Conservation (phyloP, 179 eudicot genomes). For the Amaranthus tricolor region DNA sequence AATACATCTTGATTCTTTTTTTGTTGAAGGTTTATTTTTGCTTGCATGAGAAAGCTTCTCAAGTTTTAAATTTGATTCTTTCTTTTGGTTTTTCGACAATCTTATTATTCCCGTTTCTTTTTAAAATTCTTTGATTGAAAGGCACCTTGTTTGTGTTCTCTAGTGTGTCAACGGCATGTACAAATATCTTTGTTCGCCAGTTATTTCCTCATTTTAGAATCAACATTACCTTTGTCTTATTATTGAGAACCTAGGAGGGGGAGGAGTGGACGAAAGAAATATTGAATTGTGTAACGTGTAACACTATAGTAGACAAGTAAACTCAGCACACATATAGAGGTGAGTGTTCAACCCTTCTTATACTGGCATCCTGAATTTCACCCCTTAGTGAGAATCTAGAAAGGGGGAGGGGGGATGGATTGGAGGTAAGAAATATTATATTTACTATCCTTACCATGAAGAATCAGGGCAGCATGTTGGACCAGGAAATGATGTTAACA, state of each 20-base stretch:
- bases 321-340: too few species aligned
- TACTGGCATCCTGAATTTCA: too few species aligned
- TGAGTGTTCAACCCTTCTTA: too few species aligned
- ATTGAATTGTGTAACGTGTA: too few species aligned
- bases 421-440: constrained; percentile 8
- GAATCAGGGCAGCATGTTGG: constrained; percentile 25
- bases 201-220: neutral
- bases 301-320: too few species aligned
- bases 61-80: constrained; percentile 23
- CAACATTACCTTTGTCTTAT: neutral
- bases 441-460: constrained; percentile 10
- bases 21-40: constrained; percentile 29
- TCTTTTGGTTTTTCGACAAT: constrained; percentile 18
- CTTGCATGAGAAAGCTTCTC: constrained; percentile 29
- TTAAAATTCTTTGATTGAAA: constrained; percentile 3
- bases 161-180: constrained; percentile 13
- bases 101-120: constrained; percentile 5
- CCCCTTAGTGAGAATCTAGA: too few species aligned
- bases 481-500: constrained; percentile 24
- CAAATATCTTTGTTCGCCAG: neutral
- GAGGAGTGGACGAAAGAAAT: too few species aligned
- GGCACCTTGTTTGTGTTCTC: constrained; percentile 12
- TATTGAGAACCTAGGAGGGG: neutral
- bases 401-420: neutral
- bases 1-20: constrained; percentile 32